Conservation (phyloP, 495 filamentous ascomycete genomes). For the Penicillium herquei region DNA sequence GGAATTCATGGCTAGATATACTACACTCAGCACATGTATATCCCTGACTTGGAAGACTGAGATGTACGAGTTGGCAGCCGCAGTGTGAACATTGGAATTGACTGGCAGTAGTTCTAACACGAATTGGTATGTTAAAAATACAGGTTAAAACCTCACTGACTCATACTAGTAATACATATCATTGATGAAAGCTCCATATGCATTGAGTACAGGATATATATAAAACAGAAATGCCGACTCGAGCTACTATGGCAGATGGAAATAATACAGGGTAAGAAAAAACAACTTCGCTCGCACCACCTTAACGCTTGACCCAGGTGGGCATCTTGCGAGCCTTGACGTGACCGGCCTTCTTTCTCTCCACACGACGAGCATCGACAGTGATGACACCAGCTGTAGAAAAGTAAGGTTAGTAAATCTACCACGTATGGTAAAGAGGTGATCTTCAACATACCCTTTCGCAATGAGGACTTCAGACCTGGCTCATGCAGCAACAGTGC, state of each 20-base stretch:
- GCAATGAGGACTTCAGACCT: slow-evolving; percentile 77
- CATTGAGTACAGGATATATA: slow-evolving; percentile 39
- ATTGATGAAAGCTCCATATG: slow-evolving; percentile 24
- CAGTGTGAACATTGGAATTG: too few relatives aligned
- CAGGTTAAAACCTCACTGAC: too few relatives aligned
- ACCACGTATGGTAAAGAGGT: slow-evolving; percentile 17
- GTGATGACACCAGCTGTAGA: slow-evolving; percentile 82
- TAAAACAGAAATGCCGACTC: slow-evolving; percentile 26
- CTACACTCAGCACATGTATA: too few relatives aligned
- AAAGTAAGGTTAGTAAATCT: slow-evolving; percentile 6
- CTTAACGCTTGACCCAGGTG: slow-evolving; percentile 85
- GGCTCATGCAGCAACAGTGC: slow-evolving; percentile 90
- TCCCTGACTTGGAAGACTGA: too few relatives aligned
- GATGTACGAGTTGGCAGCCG: too few relatives aligned
- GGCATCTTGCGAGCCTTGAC: slow-evolving; percentile 98
- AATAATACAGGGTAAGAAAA: slow-evolving; percentile 29
- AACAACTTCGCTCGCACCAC: slow-evolving; percentile 16
- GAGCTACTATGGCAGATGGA: slow-evolving; percentile 22
- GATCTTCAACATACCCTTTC: slow-evolving; percentile 69
- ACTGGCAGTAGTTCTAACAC: too few relatives aligned
- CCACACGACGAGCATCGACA: slow-evolving; percentile 85
- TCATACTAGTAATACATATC: background rate
- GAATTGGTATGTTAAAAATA: too few relatives aligned
- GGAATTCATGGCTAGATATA: too few relatives aligned
- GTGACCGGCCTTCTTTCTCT: slow-evolving; percentile 97